Base-by-base conservation (phyloP, 2,329 filamentous ascomycete species). In the Chaetomiaceae sp. region DNA sequence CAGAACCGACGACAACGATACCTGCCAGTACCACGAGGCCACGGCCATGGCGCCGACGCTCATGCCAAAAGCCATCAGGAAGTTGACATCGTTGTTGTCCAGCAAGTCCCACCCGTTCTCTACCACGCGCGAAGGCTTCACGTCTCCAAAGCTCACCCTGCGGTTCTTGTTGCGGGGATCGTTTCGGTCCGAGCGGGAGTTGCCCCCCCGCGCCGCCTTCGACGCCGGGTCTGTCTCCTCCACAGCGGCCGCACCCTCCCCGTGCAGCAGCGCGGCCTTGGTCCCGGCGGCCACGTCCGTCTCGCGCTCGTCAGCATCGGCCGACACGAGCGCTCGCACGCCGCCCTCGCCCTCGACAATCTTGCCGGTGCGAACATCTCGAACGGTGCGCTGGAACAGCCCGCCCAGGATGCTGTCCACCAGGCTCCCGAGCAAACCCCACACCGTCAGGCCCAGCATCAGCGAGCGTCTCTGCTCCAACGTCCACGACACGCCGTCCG, bases 31-130 rank as follows among this genome's bases (percentile, higher is more conserved):
- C 76, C 74, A 80, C 36, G 73, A 68, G 24, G 77, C 81, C 27
- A 79, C 66, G 0, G 68, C 71, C 79, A 97, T 94, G 4, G 83
- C 86, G 4, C 83, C 79, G 15, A 89, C 54, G 62, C 87, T 95
- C 78, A 95, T 90, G 4, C 74, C 73, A 12, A 79, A 74, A 0
- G 91, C 90, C 91, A 96, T 97, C 47, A 91, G 65, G 48, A 96
- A 79, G 65, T 98, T 98, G 58, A 98, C 89, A 45, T 87, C 86
- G 65, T 98, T 98, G 65, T 98, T 98, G 65, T 95, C 89, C 47
- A 98, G 71, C 51, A 94, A 64, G 62, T 95, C 78, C 78, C 68
- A 73, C 41, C 62, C 88, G 56, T 72, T 84, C 66, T 86, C 80
- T 6, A 83, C 66, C 5, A 81, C 69, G 15, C 84, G 71, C 42